These are phyloP conservation scores for Trametes villosa DNA, from an alignment of 768 basidiomycete species.

Conservation along the genomic window DNA sequence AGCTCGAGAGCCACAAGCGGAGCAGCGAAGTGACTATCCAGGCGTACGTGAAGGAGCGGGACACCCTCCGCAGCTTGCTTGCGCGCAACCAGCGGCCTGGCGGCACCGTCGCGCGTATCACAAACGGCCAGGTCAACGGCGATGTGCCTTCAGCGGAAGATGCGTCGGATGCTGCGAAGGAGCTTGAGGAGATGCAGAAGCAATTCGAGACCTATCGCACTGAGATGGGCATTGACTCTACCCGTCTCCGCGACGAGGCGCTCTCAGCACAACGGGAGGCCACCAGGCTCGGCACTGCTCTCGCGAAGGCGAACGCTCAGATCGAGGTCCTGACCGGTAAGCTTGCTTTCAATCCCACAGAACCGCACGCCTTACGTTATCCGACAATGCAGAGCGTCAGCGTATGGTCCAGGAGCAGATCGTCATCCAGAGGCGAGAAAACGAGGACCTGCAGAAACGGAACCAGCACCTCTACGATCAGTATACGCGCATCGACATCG, in stretches of 20 bases:
- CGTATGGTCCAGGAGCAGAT: conserved; percentile 74
- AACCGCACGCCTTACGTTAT: not conserved
- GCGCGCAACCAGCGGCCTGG: conserved; percentile 43
- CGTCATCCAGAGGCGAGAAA: conserved; percentile 60
- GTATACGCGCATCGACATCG: conserved; percentile 74
- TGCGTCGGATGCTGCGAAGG: conserved; percentile 50
- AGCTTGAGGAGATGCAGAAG: conserved; percentile 72
- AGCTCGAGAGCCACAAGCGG: conserved; percentile 80
- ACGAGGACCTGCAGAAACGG: conserved; percentile 68
- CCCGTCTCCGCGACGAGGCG: conserved; percentile 73
- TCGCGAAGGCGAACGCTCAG: conserved; percentile 86
- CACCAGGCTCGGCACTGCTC: conserved; percentile 61
- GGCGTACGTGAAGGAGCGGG: conserved; percentile 86
- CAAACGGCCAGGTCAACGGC: conserved; percentile 34
- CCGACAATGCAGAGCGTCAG: conserved; percentile 57
- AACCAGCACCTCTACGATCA: conserved; percentile 77
- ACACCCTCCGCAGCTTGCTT: conserved; percentile 79
- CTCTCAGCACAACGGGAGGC: conserved; percentile 66
- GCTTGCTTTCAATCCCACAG: conserved; percentile 26
- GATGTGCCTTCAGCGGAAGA: conserved; percentile 18
- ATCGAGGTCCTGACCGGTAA: conserved; percentile 76
- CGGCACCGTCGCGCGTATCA: not conserved
- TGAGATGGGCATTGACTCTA: conserved; percentile 82
- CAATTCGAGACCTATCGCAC: conserved; percentile 81
- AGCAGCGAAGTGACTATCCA: conserved; percentile 71